phyloP scores from a whole-genome alignment of 2,329 filamentous ascomycete genomes.

The Cladophialophora yegresii region DNA sequence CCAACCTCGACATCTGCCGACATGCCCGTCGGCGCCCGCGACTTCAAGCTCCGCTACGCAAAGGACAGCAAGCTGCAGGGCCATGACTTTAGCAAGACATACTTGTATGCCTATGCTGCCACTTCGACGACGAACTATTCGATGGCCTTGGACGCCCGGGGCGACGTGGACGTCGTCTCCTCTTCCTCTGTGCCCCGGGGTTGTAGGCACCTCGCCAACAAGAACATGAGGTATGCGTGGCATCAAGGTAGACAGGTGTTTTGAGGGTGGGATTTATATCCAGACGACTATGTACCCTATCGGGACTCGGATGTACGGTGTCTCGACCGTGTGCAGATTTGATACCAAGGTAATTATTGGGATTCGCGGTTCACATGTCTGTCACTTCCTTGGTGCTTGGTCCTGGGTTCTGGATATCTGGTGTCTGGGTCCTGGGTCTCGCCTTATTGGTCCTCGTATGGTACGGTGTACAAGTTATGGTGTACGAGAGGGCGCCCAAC shows the following conservation, averaged over 20 bases:
- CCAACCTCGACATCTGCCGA: neutral
- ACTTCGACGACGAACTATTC: no score
- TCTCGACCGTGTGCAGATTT: neutral
- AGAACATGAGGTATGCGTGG: slow-evolving; percentile 20
- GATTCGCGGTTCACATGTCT: neutral
- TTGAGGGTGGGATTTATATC: neutral
- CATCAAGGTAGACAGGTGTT: slow-evolving; percentile 14
- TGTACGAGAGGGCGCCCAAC: neutral
- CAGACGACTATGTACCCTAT: no score
- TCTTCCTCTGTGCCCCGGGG: neutral
- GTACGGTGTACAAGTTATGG: neutral
- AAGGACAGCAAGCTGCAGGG: slow-evolving; percentile 25
- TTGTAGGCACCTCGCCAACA: neutral
- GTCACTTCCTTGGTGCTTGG: neutral
- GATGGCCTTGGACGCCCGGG: no score
- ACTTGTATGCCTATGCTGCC: neutral
- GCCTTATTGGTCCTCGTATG: neutral
- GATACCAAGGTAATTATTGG: no score
- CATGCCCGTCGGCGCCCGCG: neutral
- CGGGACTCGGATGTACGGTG: neutral
- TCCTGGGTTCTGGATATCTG: neutral
- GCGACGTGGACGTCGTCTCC: neutral
- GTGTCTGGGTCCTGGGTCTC: neutral
- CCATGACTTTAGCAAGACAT: slow-evolving; percentile 13
- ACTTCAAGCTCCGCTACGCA: slow-evolving; percentile 23